phyloP scores from a whole-genome alignment of 2,329 filamentous ascomycete genomes.

The Elsinoe arachidis region DNA sequence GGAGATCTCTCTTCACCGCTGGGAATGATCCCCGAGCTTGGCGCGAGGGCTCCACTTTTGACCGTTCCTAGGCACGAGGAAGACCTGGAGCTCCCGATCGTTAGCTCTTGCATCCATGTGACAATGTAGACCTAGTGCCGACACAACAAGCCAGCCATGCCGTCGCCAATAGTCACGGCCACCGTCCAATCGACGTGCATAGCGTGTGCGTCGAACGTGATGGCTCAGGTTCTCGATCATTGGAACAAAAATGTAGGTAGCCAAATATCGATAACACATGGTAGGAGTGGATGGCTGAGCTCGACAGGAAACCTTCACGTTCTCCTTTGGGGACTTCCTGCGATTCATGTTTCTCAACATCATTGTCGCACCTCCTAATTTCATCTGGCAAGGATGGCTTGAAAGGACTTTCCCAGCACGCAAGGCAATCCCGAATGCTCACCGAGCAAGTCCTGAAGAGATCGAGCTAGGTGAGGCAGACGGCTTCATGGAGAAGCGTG shows the following conservation, averaged over 20 bases:
- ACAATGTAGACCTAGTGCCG: neutral
- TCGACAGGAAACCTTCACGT: slow-evolving; percentile 32
- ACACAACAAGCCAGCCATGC: slow-evolving; percentile 23
- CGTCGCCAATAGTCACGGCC: slow-evolving; percentile 48
- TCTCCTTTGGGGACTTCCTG: slow-evolving; percentile 43
- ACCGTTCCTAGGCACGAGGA: too few species aligned
- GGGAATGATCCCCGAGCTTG: neutral
- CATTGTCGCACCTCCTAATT: slow-evolving; percentile 49
- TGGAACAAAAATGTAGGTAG: slow-evolving; percentile 10
- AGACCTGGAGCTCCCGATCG: neutral
- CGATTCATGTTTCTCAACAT: slow-evolving; percentile 48
- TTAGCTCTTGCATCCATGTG: neutral
- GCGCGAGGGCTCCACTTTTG: neutral
- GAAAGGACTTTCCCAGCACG: slow-evolving; percentile 47
- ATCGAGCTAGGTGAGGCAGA: slow-evolving; percentile 16
- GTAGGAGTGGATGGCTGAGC: neutral
- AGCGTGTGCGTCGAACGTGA: slow-evolving; percentile 58
- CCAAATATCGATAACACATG: neutral
- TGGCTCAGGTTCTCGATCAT: slow-evolving; percentile 58
- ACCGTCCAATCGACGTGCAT: slow-evolving; percentile 59
- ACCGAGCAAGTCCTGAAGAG: neutral
- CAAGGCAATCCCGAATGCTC: slow-evolving; percentile 9
- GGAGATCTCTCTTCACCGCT: neutral
- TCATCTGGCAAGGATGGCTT: slow-evolving; percentile 49
- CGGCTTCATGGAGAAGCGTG: slow-evolving; percentile 36